Conservation (phyloP, 805 yeast genomes). For the Lipomyces chichibuensis region DNA sequence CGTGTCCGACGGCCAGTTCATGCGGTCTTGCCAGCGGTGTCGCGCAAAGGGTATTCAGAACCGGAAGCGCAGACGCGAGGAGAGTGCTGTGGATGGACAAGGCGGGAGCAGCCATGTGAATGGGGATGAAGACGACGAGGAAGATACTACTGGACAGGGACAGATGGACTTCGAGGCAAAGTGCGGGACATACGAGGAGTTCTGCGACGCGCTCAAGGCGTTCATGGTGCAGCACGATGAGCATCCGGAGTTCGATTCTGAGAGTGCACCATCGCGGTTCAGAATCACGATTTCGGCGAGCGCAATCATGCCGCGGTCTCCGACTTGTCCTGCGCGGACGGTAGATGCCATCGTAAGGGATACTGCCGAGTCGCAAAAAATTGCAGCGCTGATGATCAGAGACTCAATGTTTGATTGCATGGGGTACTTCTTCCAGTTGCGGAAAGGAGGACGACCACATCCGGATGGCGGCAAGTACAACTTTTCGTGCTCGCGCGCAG, state of each 20-base stretch:
- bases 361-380: constrained; percentile 32
- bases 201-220: constrained; percentile 7
- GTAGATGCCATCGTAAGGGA: constrained; percentile 35
- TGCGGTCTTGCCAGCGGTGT: constrained; percentile 34
- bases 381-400: constrained; percentile 32
- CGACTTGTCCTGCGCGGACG: constrained; percentile 31
- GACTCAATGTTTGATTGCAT: constrained; percentile 32
- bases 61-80: constrained; percentile 28
- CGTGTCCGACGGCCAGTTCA: constrained; percentile 32
- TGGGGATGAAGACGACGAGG: constrained; percentile 26
- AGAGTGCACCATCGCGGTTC: constrained; percentile 24
- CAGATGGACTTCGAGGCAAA: constrained; percentile 23
- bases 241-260: constrained; percentile 28
- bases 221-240: constrained; percentile 30
- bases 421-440: constrained; percentile 33
- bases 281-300: constrained; percentile 22
- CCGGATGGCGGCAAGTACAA: constrained; percentile 36
- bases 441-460: constrained; percentile 34
- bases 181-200: constrained; percentile 26
- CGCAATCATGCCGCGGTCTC: constrained; percentile 29
- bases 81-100: constrained; percentile 6
- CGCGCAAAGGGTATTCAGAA: constrained; percentile 33
- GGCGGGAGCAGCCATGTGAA: constrained; percentile 19
- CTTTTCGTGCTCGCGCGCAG: constrained; percentile 34
- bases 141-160: constrained; percentile 11